Base-by-base conservation (phyloP, 2,329 filamentous ascomycete genomes). In the Aspergillus luchuensis region DNA sequence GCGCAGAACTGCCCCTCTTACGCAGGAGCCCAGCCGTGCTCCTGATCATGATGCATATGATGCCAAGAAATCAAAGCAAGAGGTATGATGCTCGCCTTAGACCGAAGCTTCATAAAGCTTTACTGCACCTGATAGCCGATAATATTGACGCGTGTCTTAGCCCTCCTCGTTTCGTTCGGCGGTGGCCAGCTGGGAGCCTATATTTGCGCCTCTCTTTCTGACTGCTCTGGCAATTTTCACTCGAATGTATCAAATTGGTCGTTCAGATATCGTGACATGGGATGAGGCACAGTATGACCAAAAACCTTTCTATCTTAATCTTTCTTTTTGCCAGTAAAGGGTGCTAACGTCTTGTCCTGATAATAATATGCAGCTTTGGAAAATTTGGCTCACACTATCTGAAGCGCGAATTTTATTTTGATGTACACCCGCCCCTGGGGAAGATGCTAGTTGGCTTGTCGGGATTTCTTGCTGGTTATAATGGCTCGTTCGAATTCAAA, bases 351-450 rank as follows among this genome's bases (percentile, higher is more conserved):
- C 54, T 49, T 57, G 54, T 61, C 36, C 36, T 60, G 45, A 25
- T 43, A 56, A 49, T 30, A 21, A 45, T 58, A 39, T 64, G 38
- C 66, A 79, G 78, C 67, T 81, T 81, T 66, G 79, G 79, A 56
- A 99, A 99, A 82, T 99, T 99, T 78, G 95, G 95, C 66, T 98
- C 94, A 71, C 94, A 99, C 80, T 99, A 99, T 79, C 89, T 99
- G 75, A 97, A 99, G 79, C 91, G 94, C 78, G 95, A 99, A 79
- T 97, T 98, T 84, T 99, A 99, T 85, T 99, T 99, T 81, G 91
- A 96, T 84, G 90, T 96, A 60, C 91, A 96, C 78, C 95, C 95
- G 66, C 95, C 95, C 57, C 87, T 99, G 63, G 95, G 95, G 75
- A 99, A 99, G 84, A 98, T 99, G 87, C 88, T 99, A 59, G 94